phyloP scores from a whole-genome alignment of 805 yeast species.

The Barnettozyma pratensis region DNA sequence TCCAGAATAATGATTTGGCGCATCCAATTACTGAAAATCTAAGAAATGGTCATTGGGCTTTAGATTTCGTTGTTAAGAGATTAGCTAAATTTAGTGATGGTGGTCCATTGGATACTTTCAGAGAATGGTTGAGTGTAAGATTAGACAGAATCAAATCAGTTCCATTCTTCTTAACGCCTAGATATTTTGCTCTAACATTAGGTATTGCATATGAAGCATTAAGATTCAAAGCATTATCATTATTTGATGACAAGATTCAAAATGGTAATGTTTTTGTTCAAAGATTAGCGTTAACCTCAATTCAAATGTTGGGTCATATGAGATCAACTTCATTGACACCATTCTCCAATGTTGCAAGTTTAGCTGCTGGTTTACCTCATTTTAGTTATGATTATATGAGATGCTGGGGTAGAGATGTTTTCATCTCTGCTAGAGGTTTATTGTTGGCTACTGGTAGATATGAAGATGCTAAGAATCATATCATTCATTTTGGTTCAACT shows the following conservation, averaged over 20 bases:
- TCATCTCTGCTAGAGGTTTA: constrained; percentile 80
- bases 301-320: constrained; percentile 80
- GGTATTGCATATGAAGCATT: constrained; percentile 84
- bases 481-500: constrained; percentile 82
- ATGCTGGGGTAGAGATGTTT: constrained; percentile 98
- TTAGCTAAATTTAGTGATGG: constrained; percentile 46
- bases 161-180: constrained; percentile 81
- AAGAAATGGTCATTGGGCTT: constrained; percentile 84
- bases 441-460: constrained; percentile 70
- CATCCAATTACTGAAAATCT: constrained; percentile 81
- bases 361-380: constrained; percentile 97
- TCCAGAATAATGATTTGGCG: constrained; percentile 68
- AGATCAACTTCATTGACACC: constrained; percentile 75
- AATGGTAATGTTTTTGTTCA: constrained; percentile 70
- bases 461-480: constrained; percentile 77
- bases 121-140: constrained; percentile 64
- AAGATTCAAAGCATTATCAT: constrained; percentile 56
- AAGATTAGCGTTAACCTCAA: constrained; percentile 70
- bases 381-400: constrained; percentile 89
- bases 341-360: constrained; percentile 51
- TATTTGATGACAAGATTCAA: constrained; percentile 51
- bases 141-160: constrained; percentile 55
- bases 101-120: constrained; percentile 49
- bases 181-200: constrained; percentile 77
- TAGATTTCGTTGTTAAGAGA: constrained; percentile 66